Percentiles rank a stretch among this genome's conserved stretches.
These are phyloP conservation scores for Clavariopsis aquatica DNA, from an alignment of 495 filamentous ascomycete species.

Conservation along the genomic window DNA sequence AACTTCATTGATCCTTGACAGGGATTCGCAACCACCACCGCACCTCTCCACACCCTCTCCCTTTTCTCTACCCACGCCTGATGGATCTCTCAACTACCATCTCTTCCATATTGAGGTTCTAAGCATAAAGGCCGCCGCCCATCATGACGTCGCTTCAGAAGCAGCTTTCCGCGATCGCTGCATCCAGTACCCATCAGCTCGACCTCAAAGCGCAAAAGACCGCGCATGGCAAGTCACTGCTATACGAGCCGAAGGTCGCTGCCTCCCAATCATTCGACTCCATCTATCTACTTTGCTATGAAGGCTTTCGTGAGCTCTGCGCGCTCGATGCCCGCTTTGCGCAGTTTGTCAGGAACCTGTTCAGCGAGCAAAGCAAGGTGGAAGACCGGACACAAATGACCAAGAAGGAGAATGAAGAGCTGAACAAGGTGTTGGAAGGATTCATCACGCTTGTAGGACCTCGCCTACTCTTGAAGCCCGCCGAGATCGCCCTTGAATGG, in stretches of 20 bases:
- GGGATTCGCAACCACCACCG: neutral
- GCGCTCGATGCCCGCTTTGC: constrained; percentile 74
- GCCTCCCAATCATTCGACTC: constrained; percentile 84
- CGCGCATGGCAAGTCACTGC: constrained; percentile 84
- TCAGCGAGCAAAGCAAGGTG: constrained; percentile 86
- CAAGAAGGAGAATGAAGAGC: constrained; percentile 70
- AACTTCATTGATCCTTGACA: neutral
- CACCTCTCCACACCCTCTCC: neutral
- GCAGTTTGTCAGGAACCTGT: constrained; percentile 69
- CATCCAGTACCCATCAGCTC: constrained; percentile 53
- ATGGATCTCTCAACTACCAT: constrained; percentile 7
- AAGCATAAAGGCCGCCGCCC: neutral
- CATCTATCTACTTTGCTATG: constrained; percentile 79
- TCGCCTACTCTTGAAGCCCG: constrained; percentile 78
- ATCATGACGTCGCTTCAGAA: constrained; percentile 44
- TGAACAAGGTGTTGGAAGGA: constrained; percentile 73
- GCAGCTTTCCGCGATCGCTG: constrained; percentile 47
- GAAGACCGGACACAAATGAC: constrained; percentile 87
- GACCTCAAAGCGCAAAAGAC: constrained; percentile 87
- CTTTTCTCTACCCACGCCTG: neutral
- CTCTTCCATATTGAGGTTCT: neutral
- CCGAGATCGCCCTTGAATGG: constrained; percentile 92
- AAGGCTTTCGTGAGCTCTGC: constrained; percentile 89
- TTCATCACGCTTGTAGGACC: constrained; percentile 78
- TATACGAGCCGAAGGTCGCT: constrained; percentile 82